Evolutionary conservation across 306 rosid species (phyloP).

Genomic region (Sicyos baderoa): DNA sequence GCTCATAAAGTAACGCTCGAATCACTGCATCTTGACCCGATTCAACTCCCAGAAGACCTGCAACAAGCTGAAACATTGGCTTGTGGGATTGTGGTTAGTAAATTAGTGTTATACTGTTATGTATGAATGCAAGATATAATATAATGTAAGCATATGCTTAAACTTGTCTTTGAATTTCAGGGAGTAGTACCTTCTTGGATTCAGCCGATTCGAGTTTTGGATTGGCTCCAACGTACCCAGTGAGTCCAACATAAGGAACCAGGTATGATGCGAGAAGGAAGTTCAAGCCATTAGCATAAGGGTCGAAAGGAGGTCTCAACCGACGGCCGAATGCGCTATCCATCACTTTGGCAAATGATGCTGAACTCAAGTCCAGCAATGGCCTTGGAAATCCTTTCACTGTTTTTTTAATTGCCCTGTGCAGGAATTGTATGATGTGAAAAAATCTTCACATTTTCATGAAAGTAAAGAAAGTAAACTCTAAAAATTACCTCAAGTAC

Average conservation of each 20-base stretch:
- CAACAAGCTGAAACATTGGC: conserved; percentile 43
- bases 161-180: conserved; percentile 1
- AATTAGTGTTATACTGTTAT: neutral
- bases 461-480: neutral
- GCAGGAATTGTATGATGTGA: conserved; percentile 2
- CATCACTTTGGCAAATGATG: conserved; percentile 41
- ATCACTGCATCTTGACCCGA: conserved; percentile 79
- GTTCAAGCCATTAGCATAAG: conserved; percentile 47
- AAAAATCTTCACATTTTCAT: neutral
- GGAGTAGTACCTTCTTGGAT: conserved; percentile 36
- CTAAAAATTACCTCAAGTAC: conserved; percentile 27
- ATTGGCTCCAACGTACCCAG: conserved; percentile 69
- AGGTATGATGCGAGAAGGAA: conserved; percentile 62
- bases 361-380: conserved; percentile 42
- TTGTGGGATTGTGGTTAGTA: conserved; percentile 2
- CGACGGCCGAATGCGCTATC: conserved; percentile 41
- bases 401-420: conserved; percentile 53
- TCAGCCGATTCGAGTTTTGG: conserved; percentile 34
- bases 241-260: conserved; percentile 79
- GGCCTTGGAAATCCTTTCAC: conserved; percentile 76
- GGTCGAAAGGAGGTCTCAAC: conserved; percentile 57
- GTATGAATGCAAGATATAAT: neutral
- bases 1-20: conserved; percentile 43
- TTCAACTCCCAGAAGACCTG: conserved; percentile 66
- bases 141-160: neutral